Base-by-base conservation (phyloP, 257 asterid species). In the Jaltomata sinuosa region DNA sequence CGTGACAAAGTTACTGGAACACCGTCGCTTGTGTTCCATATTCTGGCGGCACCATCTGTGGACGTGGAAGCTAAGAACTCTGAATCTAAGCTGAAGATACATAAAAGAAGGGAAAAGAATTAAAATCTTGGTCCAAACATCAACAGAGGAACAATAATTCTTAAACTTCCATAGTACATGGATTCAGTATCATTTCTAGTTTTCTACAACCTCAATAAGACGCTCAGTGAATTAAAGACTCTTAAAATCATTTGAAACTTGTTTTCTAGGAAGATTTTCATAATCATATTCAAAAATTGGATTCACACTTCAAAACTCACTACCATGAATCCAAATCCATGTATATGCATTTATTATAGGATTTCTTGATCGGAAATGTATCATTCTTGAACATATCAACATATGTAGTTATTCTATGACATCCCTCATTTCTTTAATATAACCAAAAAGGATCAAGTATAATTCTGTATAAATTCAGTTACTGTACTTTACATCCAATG, bases 1-100 rank as follows among this genome's bases (percentile, higher is more conserved):
- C 99, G 90, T 5, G 92, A 65, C 89, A 97, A 87, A 89, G 96
- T 90, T 76, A 95, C 83, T 64, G 98, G 98, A 89, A 96, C 85
- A 57, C 99, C 97, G 82, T 95, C 97, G 79, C 80, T 90, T 42
- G 97, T 91, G 86, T 91, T 94, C 99, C 99, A 97, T 89, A 97
- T 91, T 91, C 96, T 93, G 31, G 98, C 98, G 16, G 97, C 90
- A 84, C 99, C 99, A 89, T 97, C 98, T 40, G 91, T 88, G 80
- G 99, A 97, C 16, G 99, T 95, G 86, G 99, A 87, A 79, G 99
- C 99, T 88, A 97, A 87, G 87, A 90, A 95, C 88, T 90, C 99
- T 1, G 99, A 94, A 87, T 97, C 99, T 87, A 97, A 91, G 89
- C 98, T 96, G 93, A 85, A 87, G 36, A 68, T 25, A 9, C 27